Conservation (phyloP, 2,329 filamentous ascomycete species). For the Cadophora gregata region DNA sequence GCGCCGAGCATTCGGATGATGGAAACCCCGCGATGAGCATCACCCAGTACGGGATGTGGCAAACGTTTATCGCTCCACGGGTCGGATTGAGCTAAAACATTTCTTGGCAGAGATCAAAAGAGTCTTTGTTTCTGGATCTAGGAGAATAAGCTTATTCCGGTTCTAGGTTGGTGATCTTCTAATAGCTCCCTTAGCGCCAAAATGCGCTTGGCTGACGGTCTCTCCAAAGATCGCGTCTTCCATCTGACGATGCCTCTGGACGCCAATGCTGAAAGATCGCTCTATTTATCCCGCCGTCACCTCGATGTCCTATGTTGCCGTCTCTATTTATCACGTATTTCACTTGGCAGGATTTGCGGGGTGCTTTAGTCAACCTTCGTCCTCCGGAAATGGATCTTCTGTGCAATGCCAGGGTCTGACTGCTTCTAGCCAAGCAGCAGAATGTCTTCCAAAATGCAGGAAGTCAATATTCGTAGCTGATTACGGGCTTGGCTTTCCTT, state of each 20-base stretch:
- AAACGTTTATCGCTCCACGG: neutral
- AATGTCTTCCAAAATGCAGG: neutral
- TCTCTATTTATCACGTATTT: neutral
- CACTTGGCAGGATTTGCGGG: neutral
- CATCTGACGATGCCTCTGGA: conserved; percentile 12
- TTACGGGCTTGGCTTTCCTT: conserved; percentile 23
- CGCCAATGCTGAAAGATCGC: conserved; percentile 8
- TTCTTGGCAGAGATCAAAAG: conserved; percentile 13
- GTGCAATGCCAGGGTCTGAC: neutral
- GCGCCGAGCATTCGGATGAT: conserved; percentile 17
- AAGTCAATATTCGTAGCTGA: conserved; percentile 7
- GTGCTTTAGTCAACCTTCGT: neutral
- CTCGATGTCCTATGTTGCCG: neutral
- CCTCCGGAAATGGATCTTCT: neutral
- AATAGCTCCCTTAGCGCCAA: neutral
- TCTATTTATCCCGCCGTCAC: neutral
- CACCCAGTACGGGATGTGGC: conserved; percentile 8
- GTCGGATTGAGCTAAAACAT: neutral
- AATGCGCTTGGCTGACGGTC: conserved; percentile 18
- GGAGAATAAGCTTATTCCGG: conserved; percentile 17
- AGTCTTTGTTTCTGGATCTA: neutral
- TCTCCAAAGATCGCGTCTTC: neutral
- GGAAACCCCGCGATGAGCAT: conserved; percentile 9
- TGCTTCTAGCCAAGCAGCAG: conserved; percentile 7
- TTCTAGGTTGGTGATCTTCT: conserved; percentile 3